Evolutionary conservation across 129 eudicot species (phyloP), one percentile per base, ranked within the genome.

Genomic region (Mikania micrantha): DNA sequence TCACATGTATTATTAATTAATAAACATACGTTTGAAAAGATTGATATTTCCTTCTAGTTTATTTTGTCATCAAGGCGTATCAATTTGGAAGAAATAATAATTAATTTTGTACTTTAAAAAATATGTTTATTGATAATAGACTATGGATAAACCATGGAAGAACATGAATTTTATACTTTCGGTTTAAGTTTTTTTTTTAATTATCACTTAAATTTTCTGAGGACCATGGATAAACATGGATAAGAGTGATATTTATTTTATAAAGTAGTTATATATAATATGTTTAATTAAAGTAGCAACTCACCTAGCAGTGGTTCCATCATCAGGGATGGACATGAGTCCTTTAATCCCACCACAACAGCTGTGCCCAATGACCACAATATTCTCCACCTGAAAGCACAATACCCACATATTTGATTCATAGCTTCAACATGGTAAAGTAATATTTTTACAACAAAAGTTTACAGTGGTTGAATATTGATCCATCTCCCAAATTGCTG

Each of bases 261-360:
- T 17, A 16, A 5, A 48, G 1, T 48, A 5, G 17, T 17, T 16
- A 11, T 48, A 19, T 6, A 11, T 48, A 19, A 1, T 17, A 19
- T 16, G 4, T 48, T 44, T 12, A 44, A 21, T 35, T 10, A 24
- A 44, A 64, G 52, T 22, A 24, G 45, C 10, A 28, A 73, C 83
- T 48, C 45, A 86, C 99, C 84, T 84, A 28, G 85, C 66, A 15
- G 93, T 87, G 78, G 86, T 57, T 52, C 97, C 99, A 71, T 89
- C 93, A 21, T 94, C 96, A 29, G 99, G 87, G 60, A 86, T 70
- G 66, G 99, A 89, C 99, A 94, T 94, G 72, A 94, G 97, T 9
- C 99, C 99, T 80, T 89, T 94, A 25, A 94, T 94, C 65, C 99
- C 99, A 70, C 99, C 99, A 71, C 99, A 89, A 71, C 95, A 79